Percentiles rank a stretch among this genome's conserved stretches.
These are phyloP conservation scores for Acanthamoeba healyi DNA, from an alignment of 208 protist species.

Conservation along the genomic window DNA sequence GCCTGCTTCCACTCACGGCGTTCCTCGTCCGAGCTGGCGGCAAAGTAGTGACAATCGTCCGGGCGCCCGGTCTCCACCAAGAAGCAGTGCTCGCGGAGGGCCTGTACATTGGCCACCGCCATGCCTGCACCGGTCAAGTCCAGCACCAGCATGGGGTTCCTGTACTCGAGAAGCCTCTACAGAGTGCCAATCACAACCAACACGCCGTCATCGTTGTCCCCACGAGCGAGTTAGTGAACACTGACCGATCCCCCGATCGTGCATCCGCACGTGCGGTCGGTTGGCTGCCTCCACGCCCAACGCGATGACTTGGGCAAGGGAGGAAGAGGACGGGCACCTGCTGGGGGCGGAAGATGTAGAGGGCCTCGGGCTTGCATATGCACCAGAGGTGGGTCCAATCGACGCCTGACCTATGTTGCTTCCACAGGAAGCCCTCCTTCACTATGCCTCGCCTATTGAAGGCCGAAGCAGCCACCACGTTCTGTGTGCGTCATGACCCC, in stretches of 20 bases:
- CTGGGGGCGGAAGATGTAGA: conserved; percentile 3
- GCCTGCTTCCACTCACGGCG: conserved; percentile 20
- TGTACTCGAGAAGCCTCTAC: not conserved
- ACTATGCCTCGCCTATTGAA: not conserved
- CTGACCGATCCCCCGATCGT: no score
- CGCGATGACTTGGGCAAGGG: no score
- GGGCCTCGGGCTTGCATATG: conserved; percentile 9
- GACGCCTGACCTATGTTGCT: not conserved
- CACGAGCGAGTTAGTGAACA: no score
- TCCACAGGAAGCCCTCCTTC: conserved; percentile 32
- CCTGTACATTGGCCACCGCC: not conserved
- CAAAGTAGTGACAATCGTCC: not conserved
- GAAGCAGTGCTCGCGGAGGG: conserved; percentile 40
- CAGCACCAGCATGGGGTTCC: conserved; percentile 20
- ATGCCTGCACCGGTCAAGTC: not conserved
- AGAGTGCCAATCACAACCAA: not conserved
- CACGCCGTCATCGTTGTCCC: no score
- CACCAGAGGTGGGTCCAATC: not conserved
- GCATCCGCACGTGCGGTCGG: no score
- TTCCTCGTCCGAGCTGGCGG: not conserved
- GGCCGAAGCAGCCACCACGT: no score
- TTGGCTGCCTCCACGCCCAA: no score
- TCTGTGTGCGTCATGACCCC: not conserved
- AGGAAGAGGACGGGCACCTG: not conserved
- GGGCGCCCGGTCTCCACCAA: not conserved